Base-by-base conservation (phyloP, 2,329 filamentous ascomycete species). In the Epichloe festucae region DNA sequence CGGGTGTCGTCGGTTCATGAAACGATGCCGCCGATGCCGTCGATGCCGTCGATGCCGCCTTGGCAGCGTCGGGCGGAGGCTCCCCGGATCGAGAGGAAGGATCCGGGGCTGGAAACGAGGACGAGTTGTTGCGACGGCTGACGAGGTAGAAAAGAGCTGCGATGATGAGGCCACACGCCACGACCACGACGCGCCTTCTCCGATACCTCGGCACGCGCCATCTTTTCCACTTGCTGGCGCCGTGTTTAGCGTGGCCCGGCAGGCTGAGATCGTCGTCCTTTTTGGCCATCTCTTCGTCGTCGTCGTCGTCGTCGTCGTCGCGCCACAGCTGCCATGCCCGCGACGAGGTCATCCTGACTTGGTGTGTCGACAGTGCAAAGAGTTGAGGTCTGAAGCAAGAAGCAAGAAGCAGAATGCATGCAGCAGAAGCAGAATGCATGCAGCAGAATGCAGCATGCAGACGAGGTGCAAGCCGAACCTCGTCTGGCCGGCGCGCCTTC, bases 241-340 rank as follows among this genome's bases (percentile, higher is more conserved):
- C 54, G 10, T 49, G 55, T n/a, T 23, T 54, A 17, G 51, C 7
- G 55, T 57, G 62, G 53, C 57, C 58, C 15, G 63, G 51, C 31
- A 54, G 45, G 23, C 7, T n/a, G 38, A 73, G 70, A 62, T 82
- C 78, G 62, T 82, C 78, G 62, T 81, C 72, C 65, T 79, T 81
- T 65, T 82, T 82, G 49, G 73, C 74, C 63, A 78, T 67, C 58
- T 78, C 76, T 58, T 78, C 76, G 57, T 79, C 73, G 17, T 17
- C 17, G 17, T 17, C 17, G 17, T 17, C 17, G 60, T 27, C 23
- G 23, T 27, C 23, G 23, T 27, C 23, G 23, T 68, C 72, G 60
- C 67, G 62, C 64, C 75, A 77, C 50, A 75, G 63, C 53, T 69
- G 64, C 54, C 54, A 53, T 34, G 21, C n/a, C 36, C 46, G 47